These are phyloP conservation scores for Colletotrichum noveboracense DNA, from an alignment of 2,329 filamentous ascomycete genomes.

Conservation along the genomic window DNA sequence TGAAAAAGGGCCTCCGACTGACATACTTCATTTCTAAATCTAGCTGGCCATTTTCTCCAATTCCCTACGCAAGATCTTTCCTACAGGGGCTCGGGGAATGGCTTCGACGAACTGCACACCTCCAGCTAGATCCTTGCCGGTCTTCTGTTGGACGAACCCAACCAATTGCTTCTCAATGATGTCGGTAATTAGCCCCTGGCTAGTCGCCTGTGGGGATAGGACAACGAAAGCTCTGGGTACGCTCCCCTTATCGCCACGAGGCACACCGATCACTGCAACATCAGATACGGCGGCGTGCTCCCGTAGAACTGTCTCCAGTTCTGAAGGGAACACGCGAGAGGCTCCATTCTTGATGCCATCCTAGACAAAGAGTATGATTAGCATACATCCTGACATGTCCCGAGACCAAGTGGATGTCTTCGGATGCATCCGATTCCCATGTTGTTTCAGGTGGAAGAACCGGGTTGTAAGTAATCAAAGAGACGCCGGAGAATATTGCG, in stretches of 20 bases:
- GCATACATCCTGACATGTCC: background rate
- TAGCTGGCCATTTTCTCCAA: background rate
- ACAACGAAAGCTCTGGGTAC: background rate
- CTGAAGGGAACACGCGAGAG: background rate
- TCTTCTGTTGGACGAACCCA: background rate
- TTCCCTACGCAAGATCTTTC: background rate
- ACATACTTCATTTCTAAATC: background rate
- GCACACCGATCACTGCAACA: background rate
- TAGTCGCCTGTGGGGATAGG: background rate
- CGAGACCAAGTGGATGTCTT: background rate
- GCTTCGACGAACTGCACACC: background rate
- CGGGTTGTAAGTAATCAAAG: background rate
- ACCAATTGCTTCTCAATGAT: background rate
- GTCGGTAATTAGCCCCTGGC: background rate
- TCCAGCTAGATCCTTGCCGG: background rate
- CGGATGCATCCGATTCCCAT: background rate
- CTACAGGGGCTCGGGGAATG: background rate
- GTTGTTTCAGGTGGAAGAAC: background rate
- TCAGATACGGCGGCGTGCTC: background rate
- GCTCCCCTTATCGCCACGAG: background rate
- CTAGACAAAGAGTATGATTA: background rate
- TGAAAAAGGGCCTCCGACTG: background rate
- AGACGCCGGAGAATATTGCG: background rate
- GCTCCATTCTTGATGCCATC: background rate
- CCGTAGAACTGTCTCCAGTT: background rate